phyloP scores from a whole-genome alignment of 371 early-diverging fungal species.

The Rhizomucor miehei region DNA sequence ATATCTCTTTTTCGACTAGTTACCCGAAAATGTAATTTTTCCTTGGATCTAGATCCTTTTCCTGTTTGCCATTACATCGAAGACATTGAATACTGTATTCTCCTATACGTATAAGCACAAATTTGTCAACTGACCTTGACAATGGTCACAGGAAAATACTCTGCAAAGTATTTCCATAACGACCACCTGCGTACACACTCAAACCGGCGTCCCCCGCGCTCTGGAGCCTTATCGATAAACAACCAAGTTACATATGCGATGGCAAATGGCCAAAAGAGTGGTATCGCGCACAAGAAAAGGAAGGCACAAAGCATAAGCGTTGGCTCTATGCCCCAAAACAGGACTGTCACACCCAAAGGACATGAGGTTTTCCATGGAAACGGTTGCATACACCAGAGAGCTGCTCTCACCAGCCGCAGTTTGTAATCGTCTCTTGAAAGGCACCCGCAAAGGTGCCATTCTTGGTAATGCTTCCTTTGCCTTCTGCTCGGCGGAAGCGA shows the following conservation, averaged over 20 bases:
- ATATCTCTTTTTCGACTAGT: not conserved
- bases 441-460: conserved; percentile 60
- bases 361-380: not conserved
- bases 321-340: conserved; percentile 23
- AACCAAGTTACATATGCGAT: conserved; percentile 67
- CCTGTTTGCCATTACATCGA: conserved; percentile 24
- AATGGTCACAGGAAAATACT: conserved; percentile 77
- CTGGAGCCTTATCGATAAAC: conserved; percentile 57
- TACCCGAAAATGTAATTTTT: conserved; percentile 71
- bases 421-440: conserved; percentile 72
- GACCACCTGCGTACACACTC: conserved; percentile 50
- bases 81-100: no score
- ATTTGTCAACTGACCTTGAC: conserved; percentile 69
- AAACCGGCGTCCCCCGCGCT: conserved; percentile 68
- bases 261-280: conserved; percentile 61
- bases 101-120: no score
- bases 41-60: conserved; percentile 63
- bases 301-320: conserved; percentile 43
- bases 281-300: conserved; percentile 16
- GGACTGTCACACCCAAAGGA: conserved; percentile 4
- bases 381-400: not conserved
- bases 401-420: conserved; percentile 49
- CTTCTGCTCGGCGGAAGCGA: no score
- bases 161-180: conserved; percentile 73
- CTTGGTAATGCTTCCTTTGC: not conserved